Percentiles rank a stretch among this genome's conserved stretches.
These are phyloP conservation scores for Penicillium diatomitis DNA, from an alignment of 495 filamentous ascomycete species.

Conservation along the genomic window DNA sequence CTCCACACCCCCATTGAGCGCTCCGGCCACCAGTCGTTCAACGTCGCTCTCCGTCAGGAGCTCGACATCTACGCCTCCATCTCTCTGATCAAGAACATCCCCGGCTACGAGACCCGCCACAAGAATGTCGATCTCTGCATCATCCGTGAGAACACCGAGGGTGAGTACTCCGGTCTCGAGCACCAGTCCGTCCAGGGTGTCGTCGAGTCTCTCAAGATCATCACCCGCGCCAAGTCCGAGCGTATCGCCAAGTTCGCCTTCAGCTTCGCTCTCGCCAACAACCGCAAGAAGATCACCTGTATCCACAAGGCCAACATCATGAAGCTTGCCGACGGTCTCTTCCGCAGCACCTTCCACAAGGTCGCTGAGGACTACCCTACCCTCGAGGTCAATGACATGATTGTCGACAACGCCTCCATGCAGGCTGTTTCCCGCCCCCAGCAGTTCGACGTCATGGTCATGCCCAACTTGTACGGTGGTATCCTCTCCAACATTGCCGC, in stretches of 20 bases:
- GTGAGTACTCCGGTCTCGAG: conserved; percentile 96
- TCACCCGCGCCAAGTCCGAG: conserved; percentile 96
- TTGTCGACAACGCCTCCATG: conserved; percentile 99
- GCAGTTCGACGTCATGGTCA: conserved; percentile 99
- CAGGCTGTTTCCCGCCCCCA: conserved; percentile 92
- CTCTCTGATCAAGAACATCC: conserved; percentile 97
- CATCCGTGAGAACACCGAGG: conserved; percentile 99
- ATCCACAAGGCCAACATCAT: conserved; percentile 99
- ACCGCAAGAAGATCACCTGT: conserved; percentile 96
- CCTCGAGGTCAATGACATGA: conserved; percentile 94
- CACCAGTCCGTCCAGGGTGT: conserved; percentile 96
- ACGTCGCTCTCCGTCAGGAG: conserved; percentile 96
- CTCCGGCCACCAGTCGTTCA: conserved; percentile 98
- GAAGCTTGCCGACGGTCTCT: conserved; percentile 98
- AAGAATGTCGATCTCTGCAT: conserved; percentile 95
- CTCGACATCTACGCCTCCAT: conserved; percentile 99
- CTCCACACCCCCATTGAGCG: conserved; percentile 94
- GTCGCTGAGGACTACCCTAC: conserved; percentile 89
- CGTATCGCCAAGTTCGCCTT: conserved; percentile 98
- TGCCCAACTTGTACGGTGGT: conserved; percentile 98
- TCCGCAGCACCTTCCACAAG: conserved; percentile 92
- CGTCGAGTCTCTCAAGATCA: conserved; percentile 99
- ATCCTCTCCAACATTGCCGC: conserved; percentile 98
- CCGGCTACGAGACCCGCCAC: conserved; percentile 94
- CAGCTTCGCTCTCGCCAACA: conserved; percentile 93